These are phyloP conservation scores for Lactifluus volemus DNA, from an alignment of 768 basidiomycete genomes.

Conservation along the genomic window DNA sequence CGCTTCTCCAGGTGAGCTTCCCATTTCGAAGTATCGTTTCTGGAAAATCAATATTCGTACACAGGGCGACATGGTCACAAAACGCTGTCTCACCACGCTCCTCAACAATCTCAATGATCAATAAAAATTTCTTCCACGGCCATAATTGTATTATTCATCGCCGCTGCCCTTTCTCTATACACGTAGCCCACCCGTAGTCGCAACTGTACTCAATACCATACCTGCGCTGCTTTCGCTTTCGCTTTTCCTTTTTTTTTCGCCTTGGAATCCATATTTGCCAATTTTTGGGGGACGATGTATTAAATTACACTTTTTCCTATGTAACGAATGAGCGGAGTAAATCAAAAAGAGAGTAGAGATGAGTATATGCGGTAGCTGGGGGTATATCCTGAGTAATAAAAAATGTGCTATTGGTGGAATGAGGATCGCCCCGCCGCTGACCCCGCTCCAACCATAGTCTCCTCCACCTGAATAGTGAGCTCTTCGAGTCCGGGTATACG, in stretches of 20 bases:
- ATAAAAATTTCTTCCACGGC: background rate
- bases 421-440: background rate
- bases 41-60: background rate
- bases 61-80: conserved; percentile 98
- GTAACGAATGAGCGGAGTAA: conserved; percentile 15
- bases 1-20: conserved; percentile 70
- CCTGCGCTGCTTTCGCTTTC: conserved; percentile 13
- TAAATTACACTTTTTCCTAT: conserved; percentile 18
- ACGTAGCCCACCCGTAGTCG: conserved; percentile 13
- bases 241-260: background rate
- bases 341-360: conserved; percentile 4
- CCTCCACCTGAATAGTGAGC: conserved; percentile 82
- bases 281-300: conserved; percentile 12
- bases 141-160: conserved; percentile 6
- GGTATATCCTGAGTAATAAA: no score
- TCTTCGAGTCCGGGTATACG: conserved; percentile 80
- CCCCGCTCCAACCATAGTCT: background rate
- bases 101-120: conserved; percentile 76
- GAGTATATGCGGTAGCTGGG: background rate
- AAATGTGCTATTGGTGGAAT: background rate
- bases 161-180: background rate
- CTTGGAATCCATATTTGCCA: conserved; percentile 15
- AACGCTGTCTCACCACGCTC: conserved; percentile 84
- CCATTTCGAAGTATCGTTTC: background rate
- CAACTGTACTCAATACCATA: conserved; percentile 18